Base-by-base conservation (phyloP, 148 eudicot species). In the Euryodendron excelsum region DNA sequence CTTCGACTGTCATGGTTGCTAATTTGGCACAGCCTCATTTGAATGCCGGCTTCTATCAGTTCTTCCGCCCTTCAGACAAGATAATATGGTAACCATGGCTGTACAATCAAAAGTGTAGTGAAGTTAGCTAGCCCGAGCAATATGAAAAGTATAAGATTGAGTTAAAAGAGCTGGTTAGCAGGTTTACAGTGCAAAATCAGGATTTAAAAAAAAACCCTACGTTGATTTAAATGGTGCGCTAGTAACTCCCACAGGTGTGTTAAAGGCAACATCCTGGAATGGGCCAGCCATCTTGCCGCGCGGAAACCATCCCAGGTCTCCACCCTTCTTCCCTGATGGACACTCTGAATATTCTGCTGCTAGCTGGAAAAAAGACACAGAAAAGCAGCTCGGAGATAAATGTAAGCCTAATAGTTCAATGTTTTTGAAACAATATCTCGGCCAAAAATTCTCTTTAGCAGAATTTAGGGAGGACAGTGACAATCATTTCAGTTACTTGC, bases 241-340 rank as follows among this genome's bases (percentile, higher is more conserved):
- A 60, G 99, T 96, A 56, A 82, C 98, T 82, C 99, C 99, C 79
- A 96, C 82, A 62, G 89, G 88, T 31, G 99, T 93, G 89, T 80
- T 88, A 74, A 96, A 96, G 80, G 99, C 98, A 83, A 96, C 99
- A 17, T 96, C 99, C 90, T 96, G 99, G 81, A 96, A 93, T 5
- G 99, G 97, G 58, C 99, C 99, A 39, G 99, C 99, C 99, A 96
- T 96, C 88, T 96, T 96, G 58, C 99, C 98, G 53, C 98, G 95
- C 1, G 99, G 99, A 77, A 96, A 96, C 99, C 99, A 96, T 84
- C 99, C 98, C 1, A 96, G 85, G 77, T 96, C 99, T 56, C 99
- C 98, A 66, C 99, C 99, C 82, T 93, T 93, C 86, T 96, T 96
- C 47, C 95, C 99, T 14, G 99, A 96, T 31, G 99, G 95, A 45